Percentiles rank a stretch among this genome's conserved stretches.
Evolutionary conservation across 2,329 filamentous ascomycete genomes (phyloP).

Genomic region (Atkinsonella hypoxylon): DNA sequence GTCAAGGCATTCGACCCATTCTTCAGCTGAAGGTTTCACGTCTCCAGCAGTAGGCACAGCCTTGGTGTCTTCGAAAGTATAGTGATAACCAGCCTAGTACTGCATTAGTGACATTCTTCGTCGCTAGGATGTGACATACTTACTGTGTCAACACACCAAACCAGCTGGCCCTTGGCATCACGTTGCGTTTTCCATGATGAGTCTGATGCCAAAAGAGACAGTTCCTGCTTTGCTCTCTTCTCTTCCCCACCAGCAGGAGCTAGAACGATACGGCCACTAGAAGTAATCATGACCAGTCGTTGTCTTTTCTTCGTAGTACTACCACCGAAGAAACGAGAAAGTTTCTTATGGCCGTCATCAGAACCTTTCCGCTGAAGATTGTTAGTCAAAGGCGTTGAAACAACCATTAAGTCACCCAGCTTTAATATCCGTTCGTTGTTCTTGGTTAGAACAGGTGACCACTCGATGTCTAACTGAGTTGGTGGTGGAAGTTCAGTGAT

Average conservation of each 20-base stretch:
- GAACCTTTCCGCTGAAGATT: constrained; percentile 60
- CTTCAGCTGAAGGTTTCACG: constrained; percentile 60
- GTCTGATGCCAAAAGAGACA: constrained; percentile 67
- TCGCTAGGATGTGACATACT: constrained; percentile 25
- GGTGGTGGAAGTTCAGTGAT: constrained; percentile 96
- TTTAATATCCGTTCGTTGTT: constrained; percentile 91
- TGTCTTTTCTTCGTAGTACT: constrained; percentile 87
- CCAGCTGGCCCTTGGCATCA: constrained; percentile 76
- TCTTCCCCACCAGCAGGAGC: constrained; percentile 88
- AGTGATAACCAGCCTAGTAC: constrained; percentile 72
- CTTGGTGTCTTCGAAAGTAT: constrained; percentile 89
- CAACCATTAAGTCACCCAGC: constrained; percentile 79
- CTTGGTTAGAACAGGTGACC: constrained; percentile 87
- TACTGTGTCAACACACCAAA: constrained; percentile 91
- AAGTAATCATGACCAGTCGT: constrained; percentile 88
- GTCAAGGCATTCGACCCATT: constrained; percentile 87
- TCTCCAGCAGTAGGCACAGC: constrained; percentile 45
- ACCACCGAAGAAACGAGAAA: constrained; percentile 86
- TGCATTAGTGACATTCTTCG: constrained; percentile 12
- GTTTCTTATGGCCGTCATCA: constrained; percentile 70
- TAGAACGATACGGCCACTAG: constrained; percentile 77
- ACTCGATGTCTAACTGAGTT: constrained; percentile 93
- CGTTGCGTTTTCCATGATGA: constrained; percentile 68
- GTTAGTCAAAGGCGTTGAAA: constrained; percentile 65
- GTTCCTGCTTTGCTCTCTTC: constrained; percentile 86